Evolutionary conservation across 2,329 filamentous ascomycete genomes (phyloP).

Genomic region (Coniochaeta sp.): DNA sequence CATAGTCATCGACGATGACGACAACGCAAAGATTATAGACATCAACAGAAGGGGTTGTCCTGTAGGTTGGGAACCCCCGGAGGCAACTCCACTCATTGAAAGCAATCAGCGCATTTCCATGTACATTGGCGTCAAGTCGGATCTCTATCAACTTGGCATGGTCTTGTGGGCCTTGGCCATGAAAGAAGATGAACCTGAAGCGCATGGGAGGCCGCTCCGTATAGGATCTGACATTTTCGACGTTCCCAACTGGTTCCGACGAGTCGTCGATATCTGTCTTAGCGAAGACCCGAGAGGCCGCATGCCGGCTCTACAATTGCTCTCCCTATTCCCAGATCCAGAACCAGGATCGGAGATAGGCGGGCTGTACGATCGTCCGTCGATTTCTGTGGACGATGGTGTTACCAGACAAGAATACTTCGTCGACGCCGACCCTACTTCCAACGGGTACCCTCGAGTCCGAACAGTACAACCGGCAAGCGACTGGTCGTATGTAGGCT

Average conservation of each 20-base stretch:
- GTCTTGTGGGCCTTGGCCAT: conserved; percentile 88
- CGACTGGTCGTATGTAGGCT: conserved; percentile 33
- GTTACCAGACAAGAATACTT: conserved; percentile 30
- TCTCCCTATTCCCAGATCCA: conserved; percentile 56
- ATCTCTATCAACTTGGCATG: conserved; percentile 95
- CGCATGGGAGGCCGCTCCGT: conserved; percentile 61
- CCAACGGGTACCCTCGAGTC: conserved; percentile 25
- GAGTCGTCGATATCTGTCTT: conserved; percentile 70
- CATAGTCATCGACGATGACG: conserved; percentile 79
- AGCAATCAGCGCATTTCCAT: conserved; percentile 87
- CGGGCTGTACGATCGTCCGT: conserved; percentile 16
- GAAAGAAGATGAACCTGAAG: conserved; percentile 84
- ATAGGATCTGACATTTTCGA: conserved; percentile 45
- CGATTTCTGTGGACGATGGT: conserved; percentile 31
- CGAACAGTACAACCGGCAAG: conserved; percentile 31
- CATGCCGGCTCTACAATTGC: conserved; percentile 63
- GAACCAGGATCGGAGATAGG: conserved; percentile 5
- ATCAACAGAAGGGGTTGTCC: conserved; percentile 97
- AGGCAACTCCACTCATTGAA: conserved; percentile 77
- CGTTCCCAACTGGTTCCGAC: conserved; percentile 72
- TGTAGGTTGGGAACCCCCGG: conserved; percentile 94
- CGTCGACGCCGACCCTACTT: conserved; percentile 22
- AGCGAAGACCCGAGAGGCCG: conserved; percentile 65
- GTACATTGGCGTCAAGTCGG: conserved; percentile 97
- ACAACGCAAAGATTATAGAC: conserved; percentile 94